A percentile compares a stretch with the other conserved stretches of the same genome.
Conservation (phyloP, 169 alveolate genomes). For the Eimeria praecox region DNA sequence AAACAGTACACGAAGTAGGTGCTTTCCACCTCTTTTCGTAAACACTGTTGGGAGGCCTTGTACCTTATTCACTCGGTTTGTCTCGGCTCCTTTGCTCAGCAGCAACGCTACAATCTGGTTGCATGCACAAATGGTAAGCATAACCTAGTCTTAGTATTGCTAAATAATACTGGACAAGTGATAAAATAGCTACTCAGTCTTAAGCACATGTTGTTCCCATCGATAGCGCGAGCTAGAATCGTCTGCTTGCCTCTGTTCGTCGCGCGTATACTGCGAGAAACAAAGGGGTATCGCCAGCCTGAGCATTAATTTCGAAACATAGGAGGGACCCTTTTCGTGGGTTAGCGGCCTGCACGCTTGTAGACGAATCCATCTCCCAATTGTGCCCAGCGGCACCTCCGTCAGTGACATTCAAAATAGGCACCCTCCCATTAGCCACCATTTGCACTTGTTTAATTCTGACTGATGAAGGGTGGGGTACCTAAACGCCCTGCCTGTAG, state of each 20-base stretch:
- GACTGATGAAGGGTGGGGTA: not conserved
- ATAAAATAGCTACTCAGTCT: too few relatives aligned
- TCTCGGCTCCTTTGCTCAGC: constrained; percentile 70
- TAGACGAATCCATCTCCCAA: not conserved
- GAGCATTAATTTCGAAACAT: not conserved
- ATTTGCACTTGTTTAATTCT: not conserved
- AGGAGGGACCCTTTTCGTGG: not conserved
- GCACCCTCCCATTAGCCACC: not conserved
- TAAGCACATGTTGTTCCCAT: not conserved
- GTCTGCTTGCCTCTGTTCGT: constrained; percentile 55
- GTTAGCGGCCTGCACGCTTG: not conserved
- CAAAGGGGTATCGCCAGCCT: constrained; percentile 83
- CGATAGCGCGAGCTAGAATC: not conserved
- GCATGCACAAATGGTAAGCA: not conserved
- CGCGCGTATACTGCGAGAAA: constrained; percentile 74
- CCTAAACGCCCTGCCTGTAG: not conserved
- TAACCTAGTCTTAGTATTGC: not conserved
- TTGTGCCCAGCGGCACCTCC: not conserved
- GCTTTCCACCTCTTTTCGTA: not conserved
- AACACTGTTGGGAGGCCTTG: not conserved
- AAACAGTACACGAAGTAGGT: not conserved
- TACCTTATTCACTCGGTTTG: constrained; percentile 61
- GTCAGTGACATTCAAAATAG: not conserved
- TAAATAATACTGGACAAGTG: not conserved
- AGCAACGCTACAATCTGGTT: constrained; percentile 38